Evolutionary conservation across 768 basidiomycete species (phyloP), one percentile per base, ranked within the genome.

Genomic region (Hygrophoropsis aurantiaca): DNA sequence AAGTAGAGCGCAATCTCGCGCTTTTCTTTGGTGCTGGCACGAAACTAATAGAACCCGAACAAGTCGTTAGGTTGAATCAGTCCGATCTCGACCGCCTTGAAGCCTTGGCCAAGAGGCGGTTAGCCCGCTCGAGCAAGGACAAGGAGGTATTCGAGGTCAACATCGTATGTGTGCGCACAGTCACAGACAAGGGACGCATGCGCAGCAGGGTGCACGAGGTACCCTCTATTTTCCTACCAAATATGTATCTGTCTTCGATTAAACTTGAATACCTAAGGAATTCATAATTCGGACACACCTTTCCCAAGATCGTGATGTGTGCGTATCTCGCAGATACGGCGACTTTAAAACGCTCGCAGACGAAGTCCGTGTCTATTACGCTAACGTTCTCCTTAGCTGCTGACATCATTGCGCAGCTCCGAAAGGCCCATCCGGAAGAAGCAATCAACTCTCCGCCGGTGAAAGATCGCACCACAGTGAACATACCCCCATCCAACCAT

Each of bases 241-340:
- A 7, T 13, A 30, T 30, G 27, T 30, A 30, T 7, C 27, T n/a
- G 23, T 21, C 20, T 46, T 34, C 25, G 25, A 46, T 40, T 2
- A 23, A 47, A 35, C 41, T 10, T 16, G 20, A 13, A 8, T 5
- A 25, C 20, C 40, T 15, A 58, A 98, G 89, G 97, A 98, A 76
- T 99, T 99, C 64, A 84, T 99, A 56, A 82, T 99, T 24, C 82
- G 92, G 24, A 98, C 94, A 0, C 78, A 85, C 13, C 77, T 93
- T 34, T 79, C 82, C 5, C 75, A 81, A 11, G 76, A 77, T 52
- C 77, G 74, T 2, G 94, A 97, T 53, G 77, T 92, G 2, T 93
- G 82, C 65, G 97, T 98, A 4, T 89, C 92, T 1, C 78, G 97
- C 47, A 78, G 97, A 53, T 94, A 98, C 62, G 95, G 95, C 6